phyloP scores from a whole-genome alignment of 179 eudicot species.

The Drosera spatulata region DNA sequence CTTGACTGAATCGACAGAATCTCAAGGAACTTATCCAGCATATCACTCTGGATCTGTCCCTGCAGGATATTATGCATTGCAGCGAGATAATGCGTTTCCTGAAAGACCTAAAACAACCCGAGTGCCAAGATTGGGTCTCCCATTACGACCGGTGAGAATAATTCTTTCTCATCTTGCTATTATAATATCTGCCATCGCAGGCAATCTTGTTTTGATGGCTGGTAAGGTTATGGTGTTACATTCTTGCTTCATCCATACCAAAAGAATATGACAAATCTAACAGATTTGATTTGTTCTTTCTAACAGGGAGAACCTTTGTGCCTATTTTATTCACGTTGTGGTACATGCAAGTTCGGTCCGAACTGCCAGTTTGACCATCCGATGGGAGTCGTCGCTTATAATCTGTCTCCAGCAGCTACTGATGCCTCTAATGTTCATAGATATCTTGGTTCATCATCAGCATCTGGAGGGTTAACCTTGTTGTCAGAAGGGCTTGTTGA shows the following conservation, averaged over 20 bases:
- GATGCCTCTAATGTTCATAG: slow-evolving; percentile 44
- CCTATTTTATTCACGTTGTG: slow-evolving; percentile 90
- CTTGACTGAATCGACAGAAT: slow-evolving; percentile 42
- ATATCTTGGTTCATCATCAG: slow-evolving; percentile 62
- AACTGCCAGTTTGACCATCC: slow-evolving; percentile 99
- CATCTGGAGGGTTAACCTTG: slow-evolving; percentile 31
- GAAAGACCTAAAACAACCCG: slow-evolving; percentile 98
- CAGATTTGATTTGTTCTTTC: too few relatives aligned
- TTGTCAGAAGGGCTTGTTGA: slow-evolving; percentile 37
- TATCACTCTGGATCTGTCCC: slow-evolving; percentile 62
- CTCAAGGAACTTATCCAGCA: slow-evolving; percentile 42
- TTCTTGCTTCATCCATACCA: too few relatives aligned
- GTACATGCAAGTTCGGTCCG: slow-evolving; percentile 98
- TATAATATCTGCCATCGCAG: too few relatives aligned
- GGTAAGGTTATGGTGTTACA: too few relatives aligned
- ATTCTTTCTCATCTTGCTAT: neutral
- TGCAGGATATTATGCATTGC: slow-evolving; percentile 64
- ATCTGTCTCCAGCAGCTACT: slow-evolving; percentile 38
- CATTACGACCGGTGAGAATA: slow-evolving; percentile 73
- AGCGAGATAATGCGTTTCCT: slow-evolving; percentile 75
- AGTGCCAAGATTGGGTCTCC: slow-evolving; percentile 95
- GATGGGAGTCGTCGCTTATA: slow-evolving; percentile 65
- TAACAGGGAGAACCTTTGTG: slow-evolving; percentile 88
- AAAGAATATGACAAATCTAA: too few relatives aligned
- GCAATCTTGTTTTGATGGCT: too few relatives aligned